These are phyloP conservation scores for Polygonum maritimum DNA, from an alignment of 148 eudicot species.

Conservation along the genomic window DNA sequence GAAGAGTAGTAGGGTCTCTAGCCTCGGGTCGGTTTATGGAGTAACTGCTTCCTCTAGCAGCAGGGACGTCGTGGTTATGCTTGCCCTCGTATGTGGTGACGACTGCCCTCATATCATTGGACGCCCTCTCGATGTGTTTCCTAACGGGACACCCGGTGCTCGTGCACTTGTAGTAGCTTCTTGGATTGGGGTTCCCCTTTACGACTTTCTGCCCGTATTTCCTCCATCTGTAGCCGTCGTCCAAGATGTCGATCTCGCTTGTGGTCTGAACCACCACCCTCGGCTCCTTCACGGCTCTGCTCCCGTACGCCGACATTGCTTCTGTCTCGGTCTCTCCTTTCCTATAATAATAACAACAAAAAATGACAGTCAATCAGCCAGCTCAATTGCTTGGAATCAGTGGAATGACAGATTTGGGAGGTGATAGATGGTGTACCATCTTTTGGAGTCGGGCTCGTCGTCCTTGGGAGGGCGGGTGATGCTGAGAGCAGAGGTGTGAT, in stretches of 20 bases:
- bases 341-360: conserved; percentile 23
- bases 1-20: conserved; percentile 23
- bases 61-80: conserved; percentile 78
- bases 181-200: conserved; percentile 83
- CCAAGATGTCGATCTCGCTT: conserved; percentile 77
- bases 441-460: conserved; percentile 58
- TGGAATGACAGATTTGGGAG: too few species aligned
- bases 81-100: conserved; percentile 75
- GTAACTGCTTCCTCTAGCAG: conserved; percentile 63
- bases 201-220: conserved; percentile 88
- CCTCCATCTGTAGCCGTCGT: conserved; percentile 77
- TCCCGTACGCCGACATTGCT: conserved; percentile 52
- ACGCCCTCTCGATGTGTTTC: conserved; percentile 79
- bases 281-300: conserved; percentile 60
- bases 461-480: conserved; percentile 43
- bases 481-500: conserved; percentile 43
- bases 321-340: conserved; percentile 67
- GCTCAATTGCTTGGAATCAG: too few species aligned
- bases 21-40: conserved; percentile 16
- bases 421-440: conserved; percentile 44
- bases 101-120: conserved; percentile 56
- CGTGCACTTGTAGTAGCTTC: conserved; percentile 91
- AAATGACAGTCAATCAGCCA: too few species aligned
- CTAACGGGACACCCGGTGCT: conserved; percentile 60
- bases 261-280: conserved; percentile 80